Evolutionary conservation across 441 rosid species (phyloP).

Genomic region (Dalechampia spathulata): DNA sequence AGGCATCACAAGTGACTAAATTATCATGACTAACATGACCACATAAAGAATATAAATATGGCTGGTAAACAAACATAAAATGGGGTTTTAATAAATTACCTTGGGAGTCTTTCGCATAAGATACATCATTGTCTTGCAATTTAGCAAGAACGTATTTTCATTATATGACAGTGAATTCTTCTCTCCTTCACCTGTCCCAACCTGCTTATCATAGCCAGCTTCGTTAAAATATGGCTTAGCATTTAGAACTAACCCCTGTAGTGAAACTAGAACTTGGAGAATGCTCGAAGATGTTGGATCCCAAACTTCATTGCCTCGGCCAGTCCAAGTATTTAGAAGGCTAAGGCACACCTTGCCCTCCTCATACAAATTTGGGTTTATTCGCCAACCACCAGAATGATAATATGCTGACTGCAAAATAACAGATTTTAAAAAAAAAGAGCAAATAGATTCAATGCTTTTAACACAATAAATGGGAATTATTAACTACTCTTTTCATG

Average conservation of each 20-base stretch:
- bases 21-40: not conserved
- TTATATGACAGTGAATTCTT: conserved; percentile 91
- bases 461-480: too few relatives aligned
- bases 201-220: conserved; percentile 96
- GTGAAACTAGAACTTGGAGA: conserved; percentile 96
- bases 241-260: conserved; percentile 93
- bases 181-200: conserved; percentile 98
- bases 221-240: conserved; percentile 96
- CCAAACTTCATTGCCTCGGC: conserved; percentile 98
- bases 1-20: not conserved
- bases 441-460: too few relatives aligned
- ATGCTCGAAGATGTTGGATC: conserved; percentile 89
- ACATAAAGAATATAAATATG: not conserved
- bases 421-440: conserved; percentile 18
- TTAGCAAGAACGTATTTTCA: conserved; percentile 84
- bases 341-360: conserved; percentile 98
- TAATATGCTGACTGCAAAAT: conserved; percentile 74
- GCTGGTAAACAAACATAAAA: not conserved
- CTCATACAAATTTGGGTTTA: conserved; percentile 94
- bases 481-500: not conserved
- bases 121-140: conserved; percentile 92
- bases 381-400: conserved; percentile 98
- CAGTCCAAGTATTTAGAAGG: conserved; percentile 96
- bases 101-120: conserved; percentile 88
- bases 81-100: conserved; percentile 32